Evolutionary conservation across 805 yeast genomes (phyloP), one percentile per base, ranked within the genome.

Genomic region (Limtongozyma cylindracea): DNA sequence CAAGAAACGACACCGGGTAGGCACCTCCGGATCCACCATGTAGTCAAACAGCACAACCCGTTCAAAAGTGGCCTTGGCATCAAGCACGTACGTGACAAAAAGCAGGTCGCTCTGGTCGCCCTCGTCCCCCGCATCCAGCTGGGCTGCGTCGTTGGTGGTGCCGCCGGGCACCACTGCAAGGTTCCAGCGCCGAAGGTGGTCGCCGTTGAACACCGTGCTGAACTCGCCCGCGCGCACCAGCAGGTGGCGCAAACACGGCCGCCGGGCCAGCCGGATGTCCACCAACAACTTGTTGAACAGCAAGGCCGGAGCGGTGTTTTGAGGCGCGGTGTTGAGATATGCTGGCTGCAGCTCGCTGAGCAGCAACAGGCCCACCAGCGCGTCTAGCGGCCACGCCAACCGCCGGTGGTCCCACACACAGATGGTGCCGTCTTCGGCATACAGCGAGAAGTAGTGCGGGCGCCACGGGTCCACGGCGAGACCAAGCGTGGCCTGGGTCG

Each of bases 11-110:
- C 73, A 57, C 1, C 63, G 58, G 12, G 66, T 55, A n/a, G 39
- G 44, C 3, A 62, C 47, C 5, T 35, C 24, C 3, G 43, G 27
- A 25, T 60, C 64, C 1, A 69, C 65, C n/a, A 68, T 61, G 38
- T 78, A 80, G 39, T 80, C 94, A 43, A 71, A 80, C 1, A 92
- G 69, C 1, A 72, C 65, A 1, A 80, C 91, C 31, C 82, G 56
- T 30, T 80, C 92, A 33, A 60, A 67, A 24, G 70, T 73, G 0
- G 91, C 69, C 26, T 59, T 61, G 8, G 64, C 61, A 38, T 78
- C 92, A 21, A 62, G 52, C 2, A 78, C 93, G 18, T 62, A 53
- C 1, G 88, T 59, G 1, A 77, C 80, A 41, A 77, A 78, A 16
- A 73, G 39, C 3, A 68, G 53, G 18, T 72, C 77, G n/a, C n/a